Percentiles rank a stretch among this genome's conserved stretches.
Evolutionary conservation across 1,284 basidiomycete species (phyloP).

Genomic region (Pisolithus thermaeus): DNA sequence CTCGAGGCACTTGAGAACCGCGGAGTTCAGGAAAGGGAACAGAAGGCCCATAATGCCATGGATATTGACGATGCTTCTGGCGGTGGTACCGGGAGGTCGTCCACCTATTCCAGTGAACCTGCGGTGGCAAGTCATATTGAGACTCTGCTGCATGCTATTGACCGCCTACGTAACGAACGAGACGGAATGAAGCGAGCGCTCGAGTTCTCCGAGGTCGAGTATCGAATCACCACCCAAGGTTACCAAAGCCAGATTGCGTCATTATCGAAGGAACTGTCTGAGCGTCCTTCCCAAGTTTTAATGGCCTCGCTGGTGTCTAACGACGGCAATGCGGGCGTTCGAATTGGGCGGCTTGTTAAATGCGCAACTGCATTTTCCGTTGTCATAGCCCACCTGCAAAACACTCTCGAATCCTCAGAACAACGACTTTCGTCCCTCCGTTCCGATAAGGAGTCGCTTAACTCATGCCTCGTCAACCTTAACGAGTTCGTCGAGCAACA

Average conservation of each 20-base stretch:
- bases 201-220: constrained; percentile 69
- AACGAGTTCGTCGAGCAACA: constrained; percentile 14
- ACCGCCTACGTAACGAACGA: constrained; percentile 64
- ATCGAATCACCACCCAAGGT: constrained; percentile 58
- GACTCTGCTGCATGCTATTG: constrained; percentile 54
- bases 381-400: constrained; percentile 33
- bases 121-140: constrained; percentile 40
- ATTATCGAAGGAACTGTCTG: constrained; percentile 24
- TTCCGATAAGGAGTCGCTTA: constrained; percentile 11
- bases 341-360: constrained; percentile 29
- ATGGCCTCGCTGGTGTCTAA: background rate
- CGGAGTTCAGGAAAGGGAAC: background rate
- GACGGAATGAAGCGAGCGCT: constrained; percentile 62
- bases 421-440: constrained; percentile 10
- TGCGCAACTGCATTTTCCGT: constrained; percentile 29
- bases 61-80: constrained; percentile 1
- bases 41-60: constrained; percentile 2
- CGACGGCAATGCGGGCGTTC: background rate
- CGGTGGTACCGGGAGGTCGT: background rate
- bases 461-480: constrained; percentile 13
- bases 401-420: constrained; percentile 22
- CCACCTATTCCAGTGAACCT: constrained; percentile 25
- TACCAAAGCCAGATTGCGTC: constrained; percentile 36
- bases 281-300: background rate
- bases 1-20: constrained; percentile 8